These are phyloP conservation scores for Reticulascus tulasneorum DNA, from an alignment of 2,329 filamentous ascomycete genomes.

Conservation along the genomic window DNA sequence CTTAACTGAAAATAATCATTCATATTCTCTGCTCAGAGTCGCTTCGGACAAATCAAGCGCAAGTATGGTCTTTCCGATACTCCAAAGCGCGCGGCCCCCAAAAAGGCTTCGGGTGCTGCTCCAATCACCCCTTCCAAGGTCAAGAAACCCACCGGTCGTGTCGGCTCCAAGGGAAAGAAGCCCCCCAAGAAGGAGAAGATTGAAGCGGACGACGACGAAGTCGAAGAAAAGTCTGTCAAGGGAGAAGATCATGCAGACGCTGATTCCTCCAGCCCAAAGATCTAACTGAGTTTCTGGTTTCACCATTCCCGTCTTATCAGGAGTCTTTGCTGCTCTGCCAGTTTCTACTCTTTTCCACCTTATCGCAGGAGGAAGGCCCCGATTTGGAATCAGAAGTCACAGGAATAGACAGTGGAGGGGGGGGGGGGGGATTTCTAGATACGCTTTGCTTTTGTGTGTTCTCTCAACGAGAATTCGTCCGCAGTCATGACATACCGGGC, in stretches of 20 bases:
- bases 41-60: constrained; percentile 47
- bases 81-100: constrained; percentile 5
- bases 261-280: background rate
- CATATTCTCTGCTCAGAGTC: constrained; percentile 25
- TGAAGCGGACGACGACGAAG: constrained; percentile 11
- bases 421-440: no score
- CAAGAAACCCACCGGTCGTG: constrained; percentile 12
- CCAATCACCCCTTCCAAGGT: constrained; percentile 8
- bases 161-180: constrained; percentile 14
- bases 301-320: background rate
- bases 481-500: no score
- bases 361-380: background rate
- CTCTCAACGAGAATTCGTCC: no score
- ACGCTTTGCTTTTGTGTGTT: no score
- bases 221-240: constrained; percentile 7
- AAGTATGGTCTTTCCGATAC: constrained; percentile 37
- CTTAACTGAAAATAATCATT: background rate
- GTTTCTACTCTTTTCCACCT: background rate
- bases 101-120: background rate
- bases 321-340: background rate
- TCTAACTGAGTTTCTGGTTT: no score
- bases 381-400: background rate
- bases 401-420: background rate
- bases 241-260: constrained; percentile 16
- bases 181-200: constrained; percentile 17